Conservation (phyloP, 164 flowering plant genomes). For the Santalum album region DNA sequence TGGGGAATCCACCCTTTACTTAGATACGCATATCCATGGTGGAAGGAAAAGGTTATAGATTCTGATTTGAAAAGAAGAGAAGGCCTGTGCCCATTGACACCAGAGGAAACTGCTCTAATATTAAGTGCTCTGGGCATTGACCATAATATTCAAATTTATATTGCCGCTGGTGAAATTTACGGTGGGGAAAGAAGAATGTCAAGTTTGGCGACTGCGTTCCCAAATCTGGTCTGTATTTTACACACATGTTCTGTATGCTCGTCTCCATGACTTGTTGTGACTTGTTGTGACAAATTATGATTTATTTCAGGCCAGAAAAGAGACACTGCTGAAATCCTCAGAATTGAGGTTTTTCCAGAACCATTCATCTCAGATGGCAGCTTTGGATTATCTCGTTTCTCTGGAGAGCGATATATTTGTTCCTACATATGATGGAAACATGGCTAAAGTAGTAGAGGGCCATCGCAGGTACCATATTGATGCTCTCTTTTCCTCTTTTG, state of each 20-base stretch:
- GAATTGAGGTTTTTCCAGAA: constrained; percentile 38
- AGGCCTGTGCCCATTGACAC: constrained; percentile 59
- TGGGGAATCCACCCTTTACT: background rate
- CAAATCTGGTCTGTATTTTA: constrained; percentile 35
- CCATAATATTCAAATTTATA: constrained; percentile 45
- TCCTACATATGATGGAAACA: constrained; percentile 61
- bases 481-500: background rate
- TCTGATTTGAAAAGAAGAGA: constrained; percentile 42
- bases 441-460: constrained; percentile 69
- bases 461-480: constrained; percentile 37
- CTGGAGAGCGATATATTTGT: constrained; percentile 51
- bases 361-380: constrained; percentile 62
- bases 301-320: constrained; percentile 42
- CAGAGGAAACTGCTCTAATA: constrained; percentile 46
- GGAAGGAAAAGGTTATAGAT: constrained; percentile 53
- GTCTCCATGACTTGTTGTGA: too few species aligned
- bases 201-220: constrained; percentile 26
- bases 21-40: constrained; percentile 53
- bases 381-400: constrained; percentile 49
- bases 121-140: constrained; percentile 40
- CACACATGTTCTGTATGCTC: background rate
- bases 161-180: constrained; percentile 61
- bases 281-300: background rate
- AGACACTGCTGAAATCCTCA: constrained; percentile 38
- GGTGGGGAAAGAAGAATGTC: constrained; percentile 47